These are phyloP conservation scores for Daldinia grandis DNA, from an alignment of 495 filamentous ascomycete species.

Conservation along the genomic window DNA sequence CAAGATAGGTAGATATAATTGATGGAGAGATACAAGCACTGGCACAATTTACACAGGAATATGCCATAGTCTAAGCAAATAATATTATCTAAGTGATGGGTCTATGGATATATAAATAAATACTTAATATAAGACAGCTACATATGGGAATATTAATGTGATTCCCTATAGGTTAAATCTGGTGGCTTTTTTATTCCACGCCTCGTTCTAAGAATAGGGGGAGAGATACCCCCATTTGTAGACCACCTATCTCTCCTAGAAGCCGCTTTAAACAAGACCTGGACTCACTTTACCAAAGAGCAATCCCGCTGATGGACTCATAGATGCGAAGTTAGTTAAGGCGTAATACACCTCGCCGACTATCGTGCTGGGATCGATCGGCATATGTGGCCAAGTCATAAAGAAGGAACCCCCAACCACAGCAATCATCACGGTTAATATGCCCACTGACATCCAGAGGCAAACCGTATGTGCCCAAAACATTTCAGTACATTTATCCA, in stretches of 20 bases:
- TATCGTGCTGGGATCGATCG: slow-evolving; percentile 47
- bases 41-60: neutral
- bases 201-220: too few relatives aligned
- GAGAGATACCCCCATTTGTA: too few relatives aligned
- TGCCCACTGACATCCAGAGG: slow-evolving; percentile 38
- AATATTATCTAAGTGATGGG: neutral
- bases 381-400: slow-evolving; percentile 45
- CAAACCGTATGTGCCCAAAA: slow-evolving; percentile 38
- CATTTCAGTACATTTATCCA: slow-evolving; percentile 42
- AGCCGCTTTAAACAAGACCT: slow-evolving; percentile 10
- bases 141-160: too few relatives aligned
- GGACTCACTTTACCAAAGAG: slow-evolving; percentile 19
- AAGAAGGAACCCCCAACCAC: slow-evolving; percentile 43
- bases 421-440: slow-evolving; percentile 44
- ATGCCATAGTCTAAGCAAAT: neutral
- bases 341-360: slow-evolving; percentile 46
- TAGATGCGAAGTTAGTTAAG: slow-evolving; percentile 11
- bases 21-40: neutral
- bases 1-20: neutral
- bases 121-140: too few relatives aligned
- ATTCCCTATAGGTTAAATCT: too few relatives aligned
- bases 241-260: neutral
- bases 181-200: too few relatives aligned
- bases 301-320: slow-evolving; percentile 29
- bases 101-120: too few relatives aligned